These are phyloP conservation scores for Solanum gandarillasii DNA, from an alignment of 257 asterid genomes.

Conservation along the genomic window DNA sequence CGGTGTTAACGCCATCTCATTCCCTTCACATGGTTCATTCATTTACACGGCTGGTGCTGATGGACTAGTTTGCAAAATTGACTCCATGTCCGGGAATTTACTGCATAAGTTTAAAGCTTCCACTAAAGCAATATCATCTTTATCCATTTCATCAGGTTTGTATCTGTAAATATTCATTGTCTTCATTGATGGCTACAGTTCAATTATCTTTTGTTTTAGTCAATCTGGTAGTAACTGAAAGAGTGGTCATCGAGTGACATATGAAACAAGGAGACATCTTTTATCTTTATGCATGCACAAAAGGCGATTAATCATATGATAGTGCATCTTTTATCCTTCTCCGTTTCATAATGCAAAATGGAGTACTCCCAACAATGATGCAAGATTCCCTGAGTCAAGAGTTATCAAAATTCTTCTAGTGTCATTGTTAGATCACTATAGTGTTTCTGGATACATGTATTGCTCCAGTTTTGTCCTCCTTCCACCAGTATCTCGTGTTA, in stretches of 20 bases:
- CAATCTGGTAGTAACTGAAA: neutral
- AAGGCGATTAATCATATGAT: neutral
- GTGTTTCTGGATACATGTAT: neutral
- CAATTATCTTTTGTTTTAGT: neutral
- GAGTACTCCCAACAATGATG: neutral
- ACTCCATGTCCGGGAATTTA: slow-evolving; percentile 62
- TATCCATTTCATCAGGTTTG: slow-evolving; percentile 77
- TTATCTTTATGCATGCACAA: neutral
- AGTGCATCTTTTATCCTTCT: neutral
- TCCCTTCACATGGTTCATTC: slow-evolving; percentile 45
- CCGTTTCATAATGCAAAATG: neutral
- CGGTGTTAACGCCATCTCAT: slow-evolving; percentile 74
- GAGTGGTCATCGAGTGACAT: neutral
- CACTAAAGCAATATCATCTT: slow-evolving; percentile 59
- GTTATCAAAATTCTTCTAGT: neutral
- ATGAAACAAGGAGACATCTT: neutral
- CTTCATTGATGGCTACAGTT: neutral
- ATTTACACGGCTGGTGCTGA: slow-evolving; percentile 77
- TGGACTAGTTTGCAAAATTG: slow-evolving; percentile 82
- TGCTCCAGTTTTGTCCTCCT: neutral
- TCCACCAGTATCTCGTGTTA: neutral
- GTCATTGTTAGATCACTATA: neutral
- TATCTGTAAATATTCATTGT: neutral
- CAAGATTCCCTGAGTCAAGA: neutral
- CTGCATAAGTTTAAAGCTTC: slow-evolving; percentile 59